A percentile compares a stretch with the other conserved stretches of the same genome.
Conservation (phyloP, 108 stramenopile genomes). For the Chaetoceros muelleri region DNA sequence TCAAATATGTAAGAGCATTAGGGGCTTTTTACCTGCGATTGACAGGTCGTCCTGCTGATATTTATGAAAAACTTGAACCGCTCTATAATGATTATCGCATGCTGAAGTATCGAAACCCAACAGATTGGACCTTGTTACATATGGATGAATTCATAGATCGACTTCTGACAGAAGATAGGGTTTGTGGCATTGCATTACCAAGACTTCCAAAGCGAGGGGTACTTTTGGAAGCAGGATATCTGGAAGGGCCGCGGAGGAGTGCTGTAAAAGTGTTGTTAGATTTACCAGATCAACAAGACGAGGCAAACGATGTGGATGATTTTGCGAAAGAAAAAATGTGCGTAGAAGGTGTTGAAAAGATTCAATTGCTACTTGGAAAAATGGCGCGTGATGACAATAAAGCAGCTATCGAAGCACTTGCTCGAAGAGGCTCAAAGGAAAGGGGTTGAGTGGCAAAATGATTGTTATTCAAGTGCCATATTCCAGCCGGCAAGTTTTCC, state of each 20-base stretch:
- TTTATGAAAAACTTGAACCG: constrained; percentile 87
- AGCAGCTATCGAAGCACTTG: background rate
- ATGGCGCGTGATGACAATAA: background rate
- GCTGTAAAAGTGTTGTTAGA: background rate
- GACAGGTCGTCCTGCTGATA: constrained; percentile 86
- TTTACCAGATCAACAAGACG: background rate
- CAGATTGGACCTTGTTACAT: constrained; percentile 65
- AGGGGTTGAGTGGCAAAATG: background rate
- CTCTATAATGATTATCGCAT: constrained; percentile 87
- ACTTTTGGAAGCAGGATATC: constrained; percentile 66
- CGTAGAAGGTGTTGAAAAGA: constrained; percentile 12
- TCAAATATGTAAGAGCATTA: constrained; percentile 91
- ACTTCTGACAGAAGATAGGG: constrained; percentile 59
- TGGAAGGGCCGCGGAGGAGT: constrained; percentile 36
- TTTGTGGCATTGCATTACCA: constrained; percentile 88
- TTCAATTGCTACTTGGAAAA: background rate
- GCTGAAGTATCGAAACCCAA: constrained; percentile 37
- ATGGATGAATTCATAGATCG: constrained; percentile 92
- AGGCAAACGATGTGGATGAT: background rate
- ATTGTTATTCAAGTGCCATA: no score
- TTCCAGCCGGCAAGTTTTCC: no score
- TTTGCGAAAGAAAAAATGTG: no score
- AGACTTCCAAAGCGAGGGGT: constrained; percentile 70
- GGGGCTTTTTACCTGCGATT: constrained; percentile 93
- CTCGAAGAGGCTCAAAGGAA: background rate